These are phyloP conservation scores for Cordyceps javanica DNA, from an alignment of 2,329 filamentous ascomycete genomes.

Conservation along the genomic window DNA sequence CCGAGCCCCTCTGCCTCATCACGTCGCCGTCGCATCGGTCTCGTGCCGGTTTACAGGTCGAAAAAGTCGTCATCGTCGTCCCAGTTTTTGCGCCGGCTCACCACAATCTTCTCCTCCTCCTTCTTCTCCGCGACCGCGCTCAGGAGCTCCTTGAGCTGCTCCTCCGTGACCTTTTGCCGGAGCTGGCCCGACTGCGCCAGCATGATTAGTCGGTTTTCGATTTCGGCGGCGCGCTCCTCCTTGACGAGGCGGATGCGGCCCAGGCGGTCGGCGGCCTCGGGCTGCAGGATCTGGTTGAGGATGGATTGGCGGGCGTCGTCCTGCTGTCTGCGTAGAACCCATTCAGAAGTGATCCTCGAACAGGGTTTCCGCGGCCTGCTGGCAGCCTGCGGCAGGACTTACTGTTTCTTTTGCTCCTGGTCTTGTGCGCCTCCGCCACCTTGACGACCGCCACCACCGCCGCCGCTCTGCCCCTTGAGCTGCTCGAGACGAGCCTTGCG, in stretches of 20 bases:
- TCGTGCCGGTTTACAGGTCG: conserved; percentile 41
- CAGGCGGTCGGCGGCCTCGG: conserved; percentile 86
- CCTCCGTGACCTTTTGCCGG: conserved; percentile 79
- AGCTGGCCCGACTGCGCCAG: conserved; percentile 85
- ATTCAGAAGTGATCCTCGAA: not conserved
- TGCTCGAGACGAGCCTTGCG: conserved; percentile 88
- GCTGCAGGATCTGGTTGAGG: conserved; percentile 87
- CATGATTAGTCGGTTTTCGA: conserved; percentile 91
- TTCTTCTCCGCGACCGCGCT: conserved; percentile 75
- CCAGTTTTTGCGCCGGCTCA: conserved; percentile 73
- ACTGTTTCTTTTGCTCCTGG: conserved; percentile 55
- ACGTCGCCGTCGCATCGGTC: not conserved
- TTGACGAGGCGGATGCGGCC: conserved; percentile 95
- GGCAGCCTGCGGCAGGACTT: conserved; percentile 9
- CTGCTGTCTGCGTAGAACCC: conserved; percentile 33
- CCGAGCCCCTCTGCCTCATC: too few relatives aligned
- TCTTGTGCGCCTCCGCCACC: conserved; percentile 30
- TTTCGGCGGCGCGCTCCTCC: conserved; percentile 78
- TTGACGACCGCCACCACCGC: conserved; percentile 36
- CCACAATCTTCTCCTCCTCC: conserved; percentile 79
- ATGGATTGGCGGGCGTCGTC: conserved; percentile 70
- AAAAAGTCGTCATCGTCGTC: conserved; percentile 78
- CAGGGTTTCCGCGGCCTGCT: not conserved
- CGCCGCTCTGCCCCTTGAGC: conserved; percentile 67
- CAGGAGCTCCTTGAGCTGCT: conserved; percentile 87